phyloP scores from a whole-genome alignment of 2,329 filamentous ascomycete genomes.

The Ophiostoma australiae region DNA sequence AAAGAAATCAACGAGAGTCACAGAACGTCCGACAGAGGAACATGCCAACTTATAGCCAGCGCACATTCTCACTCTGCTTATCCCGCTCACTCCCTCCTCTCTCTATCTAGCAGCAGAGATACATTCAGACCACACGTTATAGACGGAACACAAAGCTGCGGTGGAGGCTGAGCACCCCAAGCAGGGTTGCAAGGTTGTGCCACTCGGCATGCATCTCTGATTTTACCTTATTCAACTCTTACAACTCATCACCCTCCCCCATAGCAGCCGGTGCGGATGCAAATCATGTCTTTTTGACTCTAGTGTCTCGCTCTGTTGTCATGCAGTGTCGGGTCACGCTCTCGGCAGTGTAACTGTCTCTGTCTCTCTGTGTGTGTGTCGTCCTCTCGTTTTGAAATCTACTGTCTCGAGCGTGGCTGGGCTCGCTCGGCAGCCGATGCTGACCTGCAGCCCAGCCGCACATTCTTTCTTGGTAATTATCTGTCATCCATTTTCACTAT shows the following conservation, averaged over 20 bases:
- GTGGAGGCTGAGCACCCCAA: conserved; percentile 6
- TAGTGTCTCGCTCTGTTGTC: conserved; percentile 1
- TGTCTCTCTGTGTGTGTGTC: neutral
- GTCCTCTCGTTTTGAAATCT: neutral
- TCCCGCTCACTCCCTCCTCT: neutral
- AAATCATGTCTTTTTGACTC: neutral
- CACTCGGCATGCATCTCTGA: neutral
- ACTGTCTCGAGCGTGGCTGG: neutral
- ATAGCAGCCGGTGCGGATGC: neutral
- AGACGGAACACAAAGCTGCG: neutral
- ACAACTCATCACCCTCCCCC: too few relatives aligned
- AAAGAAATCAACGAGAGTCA: neutral
- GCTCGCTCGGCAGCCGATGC: neutral
- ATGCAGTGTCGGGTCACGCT: conserved; percentile 5
- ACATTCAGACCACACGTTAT: neutral
- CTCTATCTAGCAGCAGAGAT: neutral
- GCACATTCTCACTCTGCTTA: neutral
- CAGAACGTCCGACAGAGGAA: neutral
- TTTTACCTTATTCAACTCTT: too few relatives aligned
- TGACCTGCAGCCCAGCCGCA: neutral
- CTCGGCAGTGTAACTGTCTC: conserved; percentile 10
- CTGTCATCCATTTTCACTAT: neutral
- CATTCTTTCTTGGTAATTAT: neutral
- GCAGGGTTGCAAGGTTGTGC: neutral
- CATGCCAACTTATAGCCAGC: conserved; percentile 4